Evolutionary conservation across 2,329 filamentous ascomycete genomes (phyloP).

Genomic region (Beauveria scarabaeidicola): DNA sequence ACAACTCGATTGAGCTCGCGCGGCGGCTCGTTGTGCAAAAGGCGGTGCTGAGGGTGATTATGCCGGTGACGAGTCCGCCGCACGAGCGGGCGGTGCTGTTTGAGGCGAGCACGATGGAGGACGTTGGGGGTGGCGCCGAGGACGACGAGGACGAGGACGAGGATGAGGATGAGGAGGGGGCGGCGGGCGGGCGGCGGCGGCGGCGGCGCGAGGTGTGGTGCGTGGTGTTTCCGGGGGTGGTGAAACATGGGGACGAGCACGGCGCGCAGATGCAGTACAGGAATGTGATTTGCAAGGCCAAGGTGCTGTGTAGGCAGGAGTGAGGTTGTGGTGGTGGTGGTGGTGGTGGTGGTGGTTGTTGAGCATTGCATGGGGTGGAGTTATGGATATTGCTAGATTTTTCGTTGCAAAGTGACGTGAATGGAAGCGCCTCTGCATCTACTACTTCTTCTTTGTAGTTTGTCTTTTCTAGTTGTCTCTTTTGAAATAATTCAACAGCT

Average conservation of each 20-base stretch:
- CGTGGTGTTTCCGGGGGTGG: constrained; percentile 55
- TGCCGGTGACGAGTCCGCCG: constrained; percentile 41
- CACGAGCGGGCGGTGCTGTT: constrained; percentile 46
- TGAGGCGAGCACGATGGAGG: constrained; percentile 54
- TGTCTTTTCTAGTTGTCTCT: no score
- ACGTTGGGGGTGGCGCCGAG: constrained; percentile 55
- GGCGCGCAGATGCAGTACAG: constrained; percentile 51
- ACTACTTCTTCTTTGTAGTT: no score
- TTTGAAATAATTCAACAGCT: no score
- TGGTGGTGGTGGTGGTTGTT: no score
- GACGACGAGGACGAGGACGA: constrained; percentile 47
- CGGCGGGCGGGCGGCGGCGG: constrained; percentile 29
- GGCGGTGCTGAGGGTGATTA: constrained; percentile 46
- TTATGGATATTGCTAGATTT: no score
- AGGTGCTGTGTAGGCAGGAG: constrained; percentile 50
- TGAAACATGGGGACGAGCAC: constrained; percentile 57
- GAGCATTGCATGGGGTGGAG: no score
- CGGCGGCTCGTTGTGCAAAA: constrained; percentile 50
- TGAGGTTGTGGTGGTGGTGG: background rate
- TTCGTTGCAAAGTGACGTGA: no score
- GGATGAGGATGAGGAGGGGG: constrained; percentile 34
- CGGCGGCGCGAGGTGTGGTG: constrained; percentile 45
- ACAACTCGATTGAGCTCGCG: constrained; percentile 46
- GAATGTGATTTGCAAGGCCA: constrained; percentile 59
- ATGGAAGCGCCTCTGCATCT: no score